These are phyloP conservation scores for Gleditsia sinensis DNA, from an alignment of 306 rosid species.

Conservation along the genomic window DNA sequence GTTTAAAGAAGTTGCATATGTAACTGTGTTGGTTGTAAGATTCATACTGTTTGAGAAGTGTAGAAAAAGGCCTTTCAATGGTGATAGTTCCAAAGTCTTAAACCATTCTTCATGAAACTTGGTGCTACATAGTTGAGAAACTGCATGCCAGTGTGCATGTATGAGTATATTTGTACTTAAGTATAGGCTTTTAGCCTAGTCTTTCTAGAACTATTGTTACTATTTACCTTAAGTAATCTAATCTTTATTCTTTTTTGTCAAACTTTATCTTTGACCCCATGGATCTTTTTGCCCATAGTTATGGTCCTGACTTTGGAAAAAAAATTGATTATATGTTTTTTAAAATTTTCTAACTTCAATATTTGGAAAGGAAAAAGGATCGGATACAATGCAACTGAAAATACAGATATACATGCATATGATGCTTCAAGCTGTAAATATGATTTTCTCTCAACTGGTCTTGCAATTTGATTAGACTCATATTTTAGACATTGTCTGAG, in stretches of 20 bases:
- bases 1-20: slow-evolving; percentile 22
- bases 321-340: not conserved
- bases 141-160: not conserved
- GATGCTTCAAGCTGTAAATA: not conserved
- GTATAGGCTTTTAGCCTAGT: not conserved
- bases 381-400: not conserved
- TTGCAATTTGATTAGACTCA: slow-evolving; percentile 16
- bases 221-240: not conserved
- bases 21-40: not conserved
- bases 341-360: not conserved
- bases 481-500: not conserved
- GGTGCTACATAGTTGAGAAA: slow-evolving; percentile 4
- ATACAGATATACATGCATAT: not conserved
- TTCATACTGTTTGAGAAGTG: not conserved
- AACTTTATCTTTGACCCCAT: not conserved
- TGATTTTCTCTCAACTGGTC: not conserved
- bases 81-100: not conserved
- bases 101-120: not conserved
- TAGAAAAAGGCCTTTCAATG: not conserved
- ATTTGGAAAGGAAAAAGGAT: not conserved
- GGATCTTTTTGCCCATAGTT: not conserved
- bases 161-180: not conserved
- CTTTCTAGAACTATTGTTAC: not conserved
- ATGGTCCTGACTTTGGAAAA: not conserved
- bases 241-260: not conserved